Evolutionary conservation across 768 basidiomycete species (phyloP).

Genomic region (Tylopilus felleus): DNA sequence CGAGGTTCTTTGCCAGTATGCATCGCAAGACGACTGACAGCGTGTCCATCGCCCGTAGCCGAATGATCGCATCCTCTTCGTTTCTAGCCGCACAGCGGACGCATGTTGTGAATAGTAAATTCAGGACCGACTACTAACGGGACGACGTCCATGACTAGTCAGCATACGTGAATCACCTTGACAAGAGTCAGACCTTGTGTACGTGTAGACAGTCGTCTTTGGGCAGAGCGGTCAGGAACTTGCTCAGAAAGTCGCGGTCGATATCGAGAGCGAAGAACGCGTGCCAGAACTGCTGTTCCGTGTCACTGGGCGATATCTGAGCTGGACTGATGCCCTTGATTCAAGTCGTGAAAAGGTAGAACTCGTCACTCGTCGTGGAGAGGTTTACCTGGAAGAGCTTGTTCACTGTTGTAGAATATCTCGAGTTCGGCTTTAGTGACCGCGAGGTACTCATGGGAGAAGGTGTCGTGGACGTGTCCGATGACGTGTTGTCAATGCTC

Average conservation of each 20-base stretch:
- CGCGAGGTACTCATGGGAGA: constrained; percentile 17
- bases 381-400: constrained; percentile 45
- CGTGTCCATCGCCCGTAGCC: constrained; percentile 48
- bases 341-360: constrained; percentile 1
- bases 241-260: constrained; percentile 44
- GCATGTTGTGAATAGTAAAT: constrained; percentile 46
- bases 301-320: constrained; percentile 44
- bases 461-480: neutral
- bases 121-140: constrained; percentile 48
- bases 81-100: constrained; percentile 37
- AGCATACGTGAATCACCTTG: constrained; percentile 5
- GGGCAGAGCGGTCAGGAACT: constrained; percentile 37
- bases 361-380: neutral
- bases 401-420: constrained; percentile 44
- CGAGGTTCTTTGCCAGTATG: constrained; percentile 53
- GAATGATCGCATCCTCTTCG: constrained; percentile 16
- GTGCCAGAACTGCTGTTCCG: constrained; percentile 48
- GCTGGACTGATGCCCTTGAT: constrained; percentile 40
- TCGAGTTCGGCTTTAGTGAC: constrained; percentile 37
- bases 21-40: constrained; percentile 45
- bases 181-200: constrained; percentile 44
- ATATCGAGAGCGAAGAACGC: constrained; percentile 51
- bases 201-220: constrained; percentile 49
- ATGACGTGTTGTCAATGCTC: neutral
- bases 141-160: constrained; percentile 9